These are phyloP conservation scores for Gypsophila paniculata DNA, from an alignment of 179 eudicot species.

Conservation along the genomic window DNA sequence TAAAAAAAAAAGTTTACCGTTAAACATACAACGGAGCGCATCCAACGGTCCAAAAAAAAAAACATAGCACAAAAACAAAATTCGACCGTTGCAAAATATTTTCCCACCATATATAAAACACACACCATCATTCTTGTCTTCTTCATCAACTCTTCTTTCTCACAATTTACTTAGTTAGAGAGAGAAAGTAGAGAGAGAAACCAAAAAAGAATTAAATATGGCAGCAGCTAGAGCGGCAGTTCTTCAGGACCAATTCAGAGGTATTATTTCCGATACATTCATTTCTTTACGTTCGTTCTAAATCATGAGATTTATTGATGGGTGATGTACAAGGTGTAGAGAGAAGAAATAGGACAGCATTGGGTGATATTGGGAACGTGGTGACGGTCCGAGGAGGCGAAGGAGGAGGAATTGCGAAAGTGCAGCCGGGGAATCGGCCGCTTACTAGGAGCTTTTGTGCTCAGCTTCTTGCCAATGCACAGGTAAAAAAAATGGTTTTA, in stretches of 20 bases:
- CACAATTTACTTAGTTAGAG: neutral
- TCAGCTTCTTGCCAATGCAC: slow-evolving; percentile 75
- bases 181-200: neutral
- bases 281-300: neutral
- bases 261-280: slow-evolving; percentile 10
- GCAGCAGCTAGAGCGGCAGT: slow-evolving; percentile 38
- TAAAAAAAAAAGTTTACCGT: slow-evolving; percentile 25
- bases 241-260: slow-evolving; percentile 45
- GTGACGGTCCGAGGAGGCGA: slow-evolving; percentile 25
- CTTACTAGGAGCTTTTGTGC: slow-evolving; percentile 66
- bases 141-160: neutral
- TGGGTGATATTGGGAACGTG: slow-evolving; percentile 42
- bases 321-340: slow-evolving; percentile 26
- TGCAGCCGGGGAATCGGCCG: slow-evolving; percentile 38
- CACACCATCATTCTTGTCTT: neutral
- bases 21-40: slow-evolving; percentile 24
- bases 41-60: slow-evolving; percentile 24
- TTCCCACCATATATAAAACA: slow-evolving; percentile 11
- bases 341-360: slow-evolving; percentile 39
- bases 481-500: too few species aligned
- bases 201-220: slow-evolving; percentile 28
- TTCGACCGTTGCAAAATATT: slow-evolving; percentile 33
- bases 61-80: slow-evolving; percentile 21
- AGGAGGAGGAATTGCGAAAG: slow-evolving; percentile 30
- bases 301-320: too few species aligned